Evolutionary conservation across 371 early-diverging fungal genomes (phyloP).

Genomic region (Dentiscutata heterogama): DNA sequence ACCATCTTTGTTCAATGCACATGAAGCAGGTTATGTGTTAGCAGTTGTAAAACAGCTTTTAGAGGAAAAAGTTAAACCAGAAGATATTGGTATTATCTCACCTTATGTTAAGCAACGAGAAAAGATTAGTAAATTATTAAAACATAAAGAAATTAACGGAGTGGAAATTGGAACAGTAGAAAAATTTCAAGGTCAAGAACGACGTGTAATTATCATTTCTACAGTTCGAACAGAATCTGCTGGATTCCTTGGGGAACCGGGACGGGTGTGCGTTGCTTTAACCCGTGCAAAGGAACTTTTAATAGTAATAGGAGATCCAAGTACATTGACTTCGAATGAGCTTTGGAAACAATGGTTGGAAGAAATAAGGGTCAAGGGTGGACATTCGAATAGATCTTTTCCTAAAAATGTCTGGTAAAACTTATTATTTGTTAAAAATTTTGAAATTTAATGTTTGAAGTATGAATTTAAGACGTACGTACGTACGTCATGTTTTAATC

Average conservation of each 20-base stretch:
- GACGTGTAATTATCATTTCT: slow-evolving; percentile 4
- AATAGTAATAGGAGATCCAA: not conserved
- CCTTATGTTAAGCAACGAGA: not conserved
- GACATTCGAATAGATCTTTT: too few relatives aligned
- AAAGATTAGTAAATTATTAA: not conserved
- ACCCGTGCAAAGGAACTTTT: not conserved
- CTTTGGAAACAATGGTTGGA: too few relatives aligned
- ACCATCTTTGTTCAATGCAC: not conserved
- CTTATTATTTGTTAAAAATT: too few relatives aligned
- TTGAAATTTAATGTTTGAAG: too few relatives aligned
- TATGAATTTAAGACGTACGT: too few relatives aligned
- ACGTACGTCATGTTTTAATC: too few relatives aligned
- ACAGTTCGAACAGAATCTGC: not conserved
- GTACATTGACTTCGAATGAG: too few relatives aligned
- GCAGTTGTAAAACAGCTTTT: not conserved
- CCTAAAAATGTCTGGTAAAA: too few relatives aligned
- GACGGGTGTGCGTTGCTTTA: not conserved
- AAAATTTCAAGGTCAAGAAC: slow-evolving; percentile 10
- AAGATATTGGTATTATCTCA: not conserved
- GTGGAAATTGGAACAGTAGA: not conserved
- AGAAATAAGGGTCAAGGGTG: too few relatives aligned
- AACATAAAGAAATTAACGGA: not conserved
- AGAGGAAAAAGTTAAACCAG: not conserved
- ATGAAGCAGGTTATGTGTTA: not conserved
- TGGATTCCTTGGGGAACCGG: not conserved